Conservation (phyloP, 2,329 filamentous ascomycete genomes). For the Gremmenia infestans region DNA sequence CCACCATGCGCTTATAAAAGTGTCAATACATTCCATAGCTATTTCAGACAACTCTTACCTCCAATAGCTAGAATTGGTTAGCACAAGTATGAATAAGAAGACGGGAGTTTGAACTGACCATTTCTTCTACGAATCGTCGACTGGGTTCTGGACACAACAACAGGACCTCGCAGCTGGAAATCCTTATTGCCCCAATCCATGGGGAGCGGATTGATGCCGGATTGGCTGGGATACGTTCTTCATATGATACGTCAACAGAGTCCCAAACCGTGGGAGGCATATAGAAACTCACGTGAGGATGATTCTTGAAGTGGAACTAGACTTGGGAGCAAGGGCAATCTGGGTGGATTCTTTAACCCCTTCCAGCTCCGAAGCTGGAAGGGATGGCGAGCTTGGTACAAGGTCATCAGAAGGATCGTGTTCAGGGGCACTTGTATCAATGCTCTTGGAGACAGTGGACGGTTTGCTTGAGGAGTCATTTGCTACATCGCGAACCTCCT, state of each 20-base stretch:
- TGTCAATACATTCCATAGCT: conserved; percentile 24
- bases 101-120: conserved; percentile 45
- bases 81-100: conserved; percentile 30
- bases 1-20: conserved; percentile 69
- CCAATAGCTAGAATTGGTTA: conserved; percentile 45
- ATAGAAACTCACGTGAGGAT: conserved; percentile 49
- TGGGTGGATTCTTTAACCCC: conserved; percentile 6
- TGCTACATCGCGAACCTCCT: conserved; percentile 49
- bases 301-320: conserved; percentile 51
- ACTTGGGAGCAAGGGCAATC: conserved; percentile 20
- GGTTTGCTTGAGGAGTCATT: conserved; percentile 1
- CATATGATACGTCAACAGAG: conserved; percentile 14
- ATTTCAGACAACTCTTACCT: conserved; percentile 39
- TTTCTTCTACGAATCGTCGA: conserved; percentile 77
- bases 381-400: conserved; percentile 29
- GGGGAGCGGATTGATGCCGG: conserved; percentile 84
- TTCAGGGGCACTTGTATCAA: conserved; percentile 7
- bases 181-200: conserved; percentile 84
- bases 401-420: conserved; percentile 20
- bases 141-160: conserved; percentile 74
- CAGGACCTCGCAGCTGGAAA: conserved; percentile 71
- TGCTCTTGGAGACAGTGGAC: conserved; percentile 8
- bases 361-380: conserved; percentile 25
- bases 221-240: conserved; percentile 86
- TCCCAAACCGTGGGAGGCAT: neutral